phyloP scores from a whole-genome alignment of 2,329 filamentous ascomycete species.

The Verticillium nonalfalfae region DNA sequence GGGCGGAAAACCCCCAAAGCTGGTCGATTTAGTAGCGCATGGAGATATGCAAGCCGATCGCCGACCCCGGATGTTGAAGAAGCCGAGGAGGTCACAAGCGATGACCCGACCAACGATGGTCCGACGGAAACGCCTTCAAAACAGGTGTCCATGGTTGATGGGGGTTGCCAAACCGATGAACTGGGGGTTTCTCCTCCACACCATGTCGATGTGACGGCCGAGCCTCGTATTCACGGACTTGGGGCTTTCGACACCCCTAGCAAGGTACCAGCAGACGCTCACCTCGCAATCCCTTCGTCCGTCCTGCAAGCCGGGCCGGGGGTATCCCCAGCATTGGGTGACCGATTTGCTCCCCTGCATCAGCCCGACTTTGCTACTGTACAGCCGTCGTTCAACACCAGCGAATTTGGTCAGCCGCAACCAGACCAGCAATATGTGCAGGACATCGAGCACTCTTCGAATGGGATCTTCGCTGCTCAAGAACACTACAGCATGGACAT shows the following conservation, averaged over 20 bases:
- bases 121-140: conserved; percentile 5
- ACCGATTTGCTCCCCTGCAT: not conserved
- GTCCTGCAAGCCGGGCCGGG: not conserved
- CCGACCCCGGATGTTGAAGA: conserved; percentile 58
- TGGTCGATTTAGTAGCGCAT: conserved; percentile 58
- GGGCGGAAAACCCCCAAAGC: conserved; percentile 67
- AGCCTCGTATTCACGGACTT: conserved; percentile 3
- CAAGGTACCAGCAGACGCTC: not conserved
- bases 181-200: conserved; percentile 11
- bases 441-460: not conserved
- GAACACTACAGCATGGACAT: not conserved
- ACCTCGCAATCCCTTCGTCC: not conserved
- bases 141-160: conserved; percentile 20
- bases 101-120: not conserved
- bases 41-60: conserved; percentile 68
- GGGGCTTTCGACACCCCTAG: not conserved
- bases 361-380: not conserved
- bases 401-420: not conserved
- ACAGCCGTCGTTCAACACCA: not conserved
- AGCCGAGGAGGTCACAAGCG: conserved; percentile 9
- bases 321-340: not conserved
- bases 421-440: not conserved
- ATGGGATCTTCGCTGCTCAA: not conserved
- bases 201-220: conserved; percentile 9
- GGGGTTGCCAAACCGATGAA: conserved; percentile 22